Evolutionary conservation across 2,329 filamentous ascomycete species (phyloP).

Genomic region (Samsoniella hepiali): DNA sequence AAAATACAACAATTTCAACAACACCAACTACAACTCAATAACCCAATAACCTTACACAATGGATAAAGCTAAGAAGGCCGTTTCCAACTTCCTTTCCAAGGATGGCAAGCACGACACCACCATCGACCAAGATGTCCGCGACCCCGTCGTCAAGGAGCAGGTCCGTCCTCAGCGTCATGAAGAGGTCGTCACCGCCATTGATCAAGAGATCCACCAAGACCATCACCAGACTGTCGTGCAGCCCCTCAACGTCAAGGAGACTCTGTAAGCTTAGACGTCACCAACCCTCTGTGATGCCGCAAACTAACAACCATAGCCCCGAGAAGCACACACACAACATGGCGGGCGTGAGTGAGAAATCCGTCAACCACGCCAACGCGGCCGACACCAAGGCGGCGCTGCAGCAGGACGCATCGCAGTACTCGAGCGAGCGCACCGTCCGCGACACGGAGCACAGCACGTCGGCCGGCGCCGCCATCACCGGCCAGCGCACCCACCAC

Average conservation of each 20-base stretch:
- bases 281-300: background rate
- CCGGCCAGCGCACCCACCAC: conserved; percentile 34
- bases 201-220: conserved; percentile 68
- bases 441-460: conserved; percentile 30
- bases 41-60: conserved; percentile 38
- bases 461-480: conserved; percentile 26
- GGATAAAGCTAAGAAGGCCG: conserved; percentile 62
- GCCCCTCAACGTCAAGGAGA: conserved; percentile 46
- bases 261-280: conserved; percentile 39
- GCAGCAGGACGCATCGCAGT: conserved; percentile 45
- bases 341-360: conserved; percentile 56
- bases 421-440: conserved; percentile 28
- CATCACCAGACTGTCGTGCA: conserved; percentile 70
- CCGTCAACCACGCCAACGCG: conserved; percentile 59
- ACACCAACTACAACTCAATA: conserved; percentile 7
- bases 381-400: conserved; percentile 45
- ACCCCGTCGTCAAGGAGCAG: conserved; percentile 58
- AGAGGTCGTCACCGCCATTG: conserved; percentile 58
- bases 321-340: conserved; percentile 63
- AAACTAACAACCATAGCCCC: conserved; percentile 34
- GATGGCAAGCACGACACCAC: conserved; percentile 67
- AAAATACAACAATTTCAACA: background rate
- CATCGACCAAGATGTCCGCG: conserved; percentile 62
- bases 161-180: conserved; percentile 60
- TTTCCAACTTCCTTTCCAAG: conserved; percentile 58